Base-by-base conservation (phyloP, 2,329 filamentous ascomycete genomes). In the Talaromyces amestolkiae region DNA sequence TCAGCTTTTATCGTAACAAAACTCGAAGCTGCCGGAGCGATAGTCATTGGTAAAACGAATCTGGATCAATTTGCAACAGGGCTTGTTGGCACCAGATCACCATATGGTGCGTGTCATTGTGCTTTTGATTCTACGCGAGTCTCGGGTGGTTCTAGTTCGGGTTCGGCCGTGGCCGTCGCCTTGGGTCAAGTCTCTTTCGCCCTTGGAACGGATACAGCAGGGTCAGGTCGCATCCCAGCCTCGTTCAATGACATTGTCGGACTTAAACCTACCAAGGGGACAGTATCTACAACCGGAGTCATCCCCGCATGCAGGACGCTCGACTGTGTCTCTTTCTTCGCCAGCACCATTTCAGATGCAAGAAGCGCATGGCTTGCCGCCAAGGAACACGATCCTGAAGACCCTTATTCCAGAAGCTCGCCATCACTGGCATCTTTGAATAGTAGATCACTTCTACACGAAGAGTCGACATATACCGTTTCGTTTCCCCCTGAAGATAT, bases 21-120 rank as follows among this genome's bases (percentile, higher is more conserved):
- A 51, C 71, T 86, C 4, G 75, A 85, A 3, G 75, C 78, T 5
- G 81, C 82, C 15, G 86, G 86, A 7, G 86, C 80, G 0, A 71
- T 88, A 3, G 82, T 85, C 65, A 78, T 88, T 51, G 86, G 86
- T 35, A 88, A 88, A 70, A 80, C 80, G 13, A 85, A 84, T 69
- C 79, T 89, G 63, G 87, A 89, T 70, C 86, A 89, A 72, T 79
- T 89, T 3, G 86, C 86, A 2, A 88, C 86, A 0, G 87, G 87
- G 0, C 78, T 89, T 2, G 84, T 82, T 13, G 87, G 86, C 17
- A 85, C 83, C 56, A 81, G 86, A 31, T 86, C 84, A 1, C 84
- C 86, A 0, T 87, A 84, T 67, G 86, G 86, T 2, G 82, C 80
- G 22, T 83, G 85, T 1, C 79, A 83, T 24, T 86, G 84, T 63